Conservation (phyloP, 352 stramenopile genomes). For the Phytophthora hibernalis region DNA sequence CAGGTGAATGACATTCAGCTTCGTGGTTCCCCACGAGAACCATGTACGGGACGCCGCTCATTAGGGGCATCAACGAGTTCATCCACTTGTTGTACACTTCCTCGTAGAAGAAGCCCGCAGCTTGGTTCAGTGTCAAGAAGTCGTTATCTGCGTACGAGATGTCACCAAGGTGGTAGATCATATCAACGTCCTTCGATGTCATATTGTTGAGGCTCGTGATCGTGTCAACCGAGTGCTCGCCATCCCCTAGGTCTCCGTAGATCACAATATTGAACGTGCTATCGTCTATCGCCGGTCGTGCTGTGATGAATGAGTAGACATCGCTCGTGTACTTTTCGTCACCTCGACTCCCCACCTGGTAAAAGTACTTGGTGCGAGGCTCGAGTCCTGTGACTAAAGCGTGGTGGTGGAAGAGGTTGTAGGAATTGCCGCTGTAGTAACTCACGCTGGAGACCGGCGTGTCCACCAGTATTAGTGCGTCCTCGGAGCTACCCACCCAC, state of each 20-base stretch:
- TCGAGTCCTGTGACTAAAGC: slow-evolving; percentile 34
- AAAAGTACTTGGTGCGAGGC: slow-evolving; percentile 55
- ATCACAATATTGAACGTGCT: slow-evolving; percentile 58
- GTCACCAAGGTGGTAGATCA: slow-evolving; percentile 80
- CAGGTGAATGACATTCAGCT: slow-evolving; percentile 82
- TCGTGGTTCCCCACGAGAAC: slow-evolving; percentile 89
- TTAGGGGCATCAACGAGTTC: slow-evolving; percentile 61
- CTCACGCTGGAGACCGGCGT: slow-evolving; percentile 35
- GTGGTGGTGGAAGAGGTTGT: slow-evolving; percentile 57
- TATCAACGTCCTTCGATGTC: slow-evolving; percentile 43
- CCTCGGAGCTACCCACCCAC: too few relatives aligned
- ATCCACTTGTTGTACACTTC: slow-evolving; percentile 90
- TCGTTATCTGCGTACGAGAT: slow-evolving; percentile 58
- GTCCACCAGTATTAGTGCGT: slow-evolving; percentile 32
- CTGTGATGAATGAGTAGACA: slow-evolving; percentile 47
- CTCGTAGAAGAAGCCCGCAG: slow-evolving; percentile 84
- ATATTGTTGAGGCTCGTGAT: slow-evolving; percentile 52
- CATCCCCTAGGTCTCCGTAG: slow-evolving; percentile 65
- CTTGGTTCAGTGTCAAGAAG: slow-evolving; percentile 32
- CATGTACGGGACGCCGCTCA: slow-evolving; percentile 82
- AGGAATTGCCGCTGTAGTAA: slow-evolving; percentile 61
- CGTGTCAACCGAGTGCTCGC: slow-evolving; percentile 44
- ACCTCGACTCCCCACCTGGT: slow-evolving; percentile 47
- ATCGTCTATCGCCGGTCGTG: slow-evolving; percentile 24
- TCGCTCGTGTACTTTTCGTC: slow-evolving; percentile 39